Conservation (phyloP, 306 rosid genomes). For the Cotoneaster glaucophyllus region DNA sequence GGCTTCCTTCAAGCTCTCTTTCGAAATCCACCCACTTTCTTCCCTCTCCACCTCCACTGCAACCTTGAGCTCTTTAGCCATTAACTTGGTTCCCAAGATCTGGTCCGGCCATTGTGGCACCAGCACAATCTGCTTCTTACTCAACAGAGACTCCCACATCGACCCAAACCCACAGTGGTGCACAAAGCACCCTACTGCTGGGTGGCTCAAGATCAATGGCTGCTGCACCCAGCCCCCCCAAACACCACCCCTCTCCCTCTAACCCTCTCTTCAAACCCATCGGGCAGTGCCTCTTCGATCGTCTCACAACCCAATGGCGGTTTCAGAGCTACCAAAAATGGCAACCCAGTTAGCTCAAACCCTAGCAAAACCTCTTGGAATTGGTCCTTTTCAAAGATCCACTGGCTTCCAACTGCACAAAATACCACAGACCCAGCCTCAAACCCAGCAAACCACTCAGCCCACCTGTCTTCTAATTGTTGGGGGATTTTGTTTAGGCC, state of each 20-base stretch:
- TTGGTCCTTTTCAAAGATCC: slow-evolving; percentile 30
- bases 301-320: slow-evolving; percentile 33
- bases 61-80: slow-evolving; percentile 32
- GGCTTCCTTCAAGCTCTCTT: slow-evolving; percentile 30
- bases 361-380: slow-evolving; percentile 51
- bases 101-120: slow-evolving; percentile 49
- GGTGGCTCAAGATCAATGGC: slow-evolving; percentile 37
- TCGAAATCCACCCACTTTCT: slow-evolving; percentile 26
- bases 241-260: slow-evolving; percentile 39
- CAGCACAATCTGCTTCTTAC: slow-evolving; percentile 41
- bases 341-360: slow-evolving; percentile 38
- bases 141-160: slow-evolving; percentile 61
- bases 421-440: slow-evolving; percentile 23
- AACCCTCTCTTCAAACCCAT: slow-evolving; percentile 52
- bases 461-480: slow-evolving; percentile 11
- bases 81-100: slow-evolving; percentile 28
- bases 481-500: background rate
- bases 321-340: slow-evolving; percentile 46
- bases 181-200: slow-evolving; percentile 60
- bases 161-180: slow-evolving; percentile 72
- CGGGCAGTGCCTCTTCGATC: slow-evolving; percentile 45
- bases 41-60: slow-evolving; percentile 32
- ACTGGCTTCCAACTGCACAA: slow-evolving; percentile 61
- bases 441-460: slow-evolving; percentile 28
- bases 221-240: slow-evolving; percentile 60